Evolutionary conservation across 768 basidiomycete species (phyloP), one percentile per base, ranked within the genome.

Genomic region (Russula sp.): DNA sequence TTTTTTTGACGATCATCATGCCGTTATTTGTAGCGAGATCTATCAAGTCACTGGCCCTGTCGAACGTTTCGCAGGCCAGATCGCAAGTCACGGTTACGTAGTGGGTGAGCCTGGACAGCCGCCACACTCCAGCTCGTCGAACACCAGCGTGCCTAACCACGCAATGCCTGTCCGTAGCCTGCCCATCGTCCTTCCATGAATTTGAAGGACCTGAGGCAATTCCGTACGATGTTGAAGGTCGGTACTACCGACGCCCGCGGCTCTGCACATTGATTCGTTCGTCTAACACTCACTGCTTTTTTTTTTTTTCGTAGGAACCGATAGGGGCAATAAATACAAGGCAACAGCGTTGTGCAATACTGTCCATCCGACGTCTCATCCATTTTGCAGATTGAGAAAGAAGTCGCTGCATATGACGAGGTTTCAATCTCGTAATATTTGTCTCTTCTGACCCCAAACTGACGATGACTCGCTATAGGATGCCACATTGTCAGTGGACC

Each of bases 41-140:
- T 98, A 97, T 73, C 91, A 92, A 74, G 93, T 95, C 2, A 95
- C 92, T n/a, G 93, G 93, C 0, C 94, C 94, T 40, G 94, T 96
- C n/a, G 94, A 95, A 73, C 84, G 94, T 56, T 93, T 91, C 72
- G 90, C 89, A 0, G 86, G 89, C 16, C 89, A 90, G 76, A 92
- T 94, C 69, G 92, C 92, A 10, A 91, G 88, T 66, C 88, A 92
- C 34, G 92, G 92, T 67, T 92, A 83, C 68, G 83, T 93, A 53
- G 90, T 91, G 13, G 91, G 91, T 89, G 2, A 30, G 28, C 28
- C 28, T 59, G 32, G 86, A 73, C 10, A 9, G 32, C 40, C 9
- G 10, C 34, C 18, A 7, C 51, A 22, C 18, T 42, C 14, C 32
- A 30, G 55, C 56, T 40, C 49, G 26, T 34, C 30, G 36, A 36